These are phyloP conservation scores for Xanthoconium stramineum DNA, from an alignment of 768 basidiomycete genomes.

Conservation along the genomic window DNA sequence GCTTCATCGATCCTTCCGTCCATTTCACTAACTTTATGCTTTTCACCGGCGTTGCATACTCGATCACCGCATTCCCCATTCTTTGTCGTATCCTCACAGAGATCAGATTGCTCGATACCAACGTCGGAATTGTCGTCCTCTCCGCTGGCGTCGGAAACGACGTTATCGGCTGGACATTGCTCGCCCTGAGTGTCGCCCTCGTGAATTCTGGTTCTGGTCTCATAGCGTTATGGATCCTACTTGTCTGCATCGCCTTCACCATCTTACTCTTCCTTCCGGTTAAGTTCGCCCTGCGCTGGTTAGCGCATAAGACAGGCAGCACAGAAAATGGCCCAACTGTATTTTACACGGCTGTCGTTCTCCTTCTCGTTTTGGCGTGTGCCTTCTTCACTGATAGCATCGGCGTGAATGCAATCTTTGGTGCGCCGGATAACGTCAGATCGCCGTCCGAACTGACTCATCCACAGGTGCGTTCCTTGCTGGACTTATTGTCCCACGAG, in stretches of 20 bases:
- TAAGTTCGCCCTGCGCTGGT: constrained; percentile 58
- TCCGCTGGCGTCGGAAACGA: no score
- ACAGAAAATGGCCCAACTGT: constrained; percentile 80
- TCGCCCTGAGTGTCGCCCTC: constrained; percentile 88
- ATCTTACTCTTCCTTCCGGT: constrained; percentile 71
- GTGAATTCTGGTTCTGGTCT: constrained; percentile 85
- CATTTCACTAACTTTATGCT: constrained; percentile 91
- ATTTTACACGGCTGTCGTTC: constrained; percentile 83
- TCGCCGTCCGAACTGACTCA: neutral
- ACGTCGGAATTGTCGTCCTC: constrained; percentile 89
- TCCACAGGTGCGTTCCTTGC: constrained; percentile 71
- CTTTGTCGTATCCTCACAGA: constrained; percentile 87
- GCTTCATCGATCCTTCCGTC: constrained; percentile 63
- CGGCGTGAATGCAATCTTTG: no score
- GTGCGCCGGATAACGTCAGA: neutral
- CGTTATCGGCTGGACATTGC: constrained; percentile 82
- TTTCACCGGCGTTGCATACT: constrained; percentile 89
- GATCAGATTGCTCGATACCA: constrained; percentile 86
- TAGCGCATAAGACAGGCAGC: constrained; percentile 77
- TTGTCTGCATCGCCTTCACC: constrained; percentile 78
- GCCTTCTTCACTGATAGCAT: constrained; percentile 94
- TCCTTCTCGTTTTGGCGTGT: constrained; percentile 76
- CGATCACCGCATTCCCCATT: constrained; percentile 85
- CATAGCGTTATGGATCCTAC: constrained; percentile 80
- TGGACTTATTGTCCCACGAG: constrained; percentile 80